Percentiles rank a stretch among this genome's conserved stretches.
These are phyloP conservation scores for Alternaria sp. DNA, from an alignment of 2,329 filamentous ascomycete genomes.

Conservation along the genomic window DNA sequence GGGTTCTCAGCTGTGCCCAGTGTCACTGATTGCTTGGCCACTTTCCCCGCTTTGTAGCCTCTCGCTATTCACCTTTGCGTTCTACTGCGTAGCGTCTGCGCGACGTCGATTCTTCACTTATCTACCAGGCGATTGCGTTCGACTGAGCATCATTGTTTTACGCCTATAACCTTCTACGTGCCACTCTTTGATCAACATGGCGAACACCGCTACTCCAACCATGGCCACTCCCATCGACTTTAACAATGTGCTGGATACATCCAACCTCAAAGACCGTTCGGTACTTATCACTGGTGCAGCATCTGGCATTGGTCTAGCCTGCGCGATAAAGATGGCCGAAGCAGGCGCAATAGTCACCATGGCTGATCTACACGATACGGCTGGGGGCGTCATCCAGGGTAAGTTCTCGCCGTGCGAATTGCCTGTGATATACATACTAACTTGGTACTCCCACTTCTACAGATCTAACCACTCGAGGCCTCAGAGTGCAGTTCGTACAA, in stretches of 20 bases:
- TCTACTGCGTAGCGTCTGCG: neutral
- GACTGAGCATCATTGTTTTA: neutral
- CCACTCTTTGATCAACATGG: neutral
- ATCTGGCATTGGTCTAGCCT: constrained; percentile 35
- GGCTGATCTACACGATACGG: constrained; percentile 27
- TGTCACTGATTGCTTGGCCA: neutral
- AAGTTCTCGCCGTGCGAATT: neutral
- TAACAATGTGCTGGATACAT: neutral
- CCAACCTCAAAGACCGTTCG: constrained; percentile 24
- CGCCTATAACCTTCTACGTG: neutral
- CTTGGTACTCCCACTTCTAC: neutral
- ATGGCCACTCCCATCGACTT: constrained; percentile 7
- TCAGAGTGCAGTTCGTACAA: constrained; percentile 36
- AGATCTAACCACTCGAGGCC: constrained; percentile 19
- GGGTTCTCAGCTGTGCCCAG: neutral
- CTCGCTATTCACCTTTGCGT: neutral
- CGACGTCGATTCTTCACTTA: neutral
- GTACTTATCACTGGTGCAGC: constrained; percentile 37
- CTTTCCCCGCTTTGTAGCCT: neutral
- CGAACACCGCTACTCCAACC: neutral
- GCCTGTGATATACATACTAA: neutral
- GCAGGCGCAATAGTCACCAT: constrained; percentile 35
- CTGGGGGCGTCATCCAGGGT: constrained; percentile 8
- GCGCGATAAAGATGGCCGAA: constrained; percentile 23
- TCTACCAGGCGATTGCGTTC: neutral